Evolutionary conservation across 768 basidiomycete genomes (phyloP).

Genomic region (Galerina sulciceps): DNA sequence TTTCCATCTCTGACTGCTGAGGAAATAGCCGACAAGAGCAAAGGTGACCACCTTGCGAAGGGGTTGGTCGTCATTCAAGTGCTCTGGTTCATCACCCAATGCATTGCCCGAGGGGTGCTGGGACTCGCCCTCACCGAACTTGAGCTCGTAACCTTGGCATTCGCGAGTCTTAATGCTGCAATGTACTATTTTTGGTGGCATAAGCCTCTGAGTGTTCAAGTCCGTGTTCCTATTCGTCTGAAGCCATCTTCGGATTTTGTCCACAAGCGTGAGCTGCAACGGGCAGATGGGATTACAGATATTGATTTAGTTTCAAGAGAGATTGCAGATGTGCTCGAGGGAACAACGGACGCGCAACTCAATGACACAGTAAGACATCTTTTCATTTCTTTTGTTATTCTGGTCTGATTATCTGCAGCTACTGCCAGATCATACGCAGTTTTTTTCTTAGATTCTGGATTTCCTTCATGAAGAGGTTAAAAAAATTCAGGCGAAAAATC

Average conservation of each 20-base stretch:
- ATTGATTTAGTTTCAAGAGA: too few relatives aligned
- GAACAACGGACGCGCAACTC: too few relatives aligned
- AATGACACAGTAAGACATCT: too few relatives aligned
- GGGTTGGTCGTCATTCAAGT: neutral
- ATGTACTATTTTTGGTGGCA: neutral
- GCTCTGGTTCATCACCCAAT: neutral
- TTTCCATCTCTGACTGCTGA: neutral
- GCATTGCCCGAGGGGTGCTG: neutral
- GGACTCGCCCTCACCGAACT: neutral
- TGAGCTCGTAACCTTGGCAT: neutral
- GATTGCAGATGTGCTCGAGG: too few relatives aligned
- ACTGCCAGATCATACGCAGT: too few relatives aligned
- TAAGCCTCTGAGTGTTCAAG: neutral
- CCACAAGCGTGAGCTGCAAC: neutral
- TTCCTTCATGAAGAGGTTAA: too few relatives aligned
- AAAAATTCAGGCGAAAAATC: too few relatives aligned
- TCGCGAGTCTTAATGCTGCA: neutral
- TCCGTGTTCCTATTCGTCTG: neutral
- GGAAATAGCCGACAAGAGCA: neutral
- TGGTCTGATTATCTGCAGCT: too few relatives aligned
- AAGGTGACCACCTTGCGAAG: neutral
- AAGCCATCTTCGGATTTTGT: neutral
- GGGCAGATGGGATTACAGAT: neutral
- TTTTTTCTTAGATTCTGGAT: too few relatives aligned
- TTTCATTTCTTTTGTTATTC: too few relatives aligned